phyloP scores from a whole-genome alignment of 202 grass and related monocot species.

The Carex arenaria region DNA sequence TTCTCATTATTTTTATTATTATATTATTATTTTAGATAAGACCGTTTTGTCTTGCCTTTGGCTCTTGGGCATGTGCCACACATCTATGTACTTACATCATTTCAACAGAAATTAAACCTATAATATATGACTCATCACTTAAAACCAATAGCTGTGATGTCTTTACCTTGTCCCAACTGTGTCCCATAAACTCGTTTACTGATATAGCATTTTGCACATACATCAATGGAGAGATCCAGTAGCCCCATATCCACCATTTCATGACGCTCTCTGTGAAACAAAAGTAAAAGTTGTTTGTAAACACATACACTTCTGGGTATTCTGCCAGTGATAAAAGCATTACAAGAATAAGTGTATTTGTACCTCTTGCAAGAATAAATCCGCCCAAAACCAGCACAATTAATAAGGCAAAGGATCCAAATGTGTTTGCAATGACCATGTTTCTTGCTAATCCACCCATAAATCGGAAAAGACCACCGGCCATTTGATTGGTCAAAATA shows the following conservation, averaged over 20 bases:
- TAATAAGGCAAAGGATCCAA: constrained; percentile 56
- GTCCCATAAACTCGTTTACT: constrained; percentile 58
- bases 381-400: constrained; percentile 55
- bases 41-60: not conserved
- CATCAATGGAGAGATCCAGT: constrained; percentile 74
- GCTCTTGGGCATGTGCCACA: not conserved
- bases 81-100: not conserved
- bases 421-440: constrained; percentile 69
- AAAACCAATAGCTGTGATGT: not conserved
- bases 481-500: constrained; percentile 55
- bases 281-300: constrained; percentile 1
- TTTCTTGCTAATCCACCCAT: constrained; percentile 47
- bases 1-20: too few species aligned
- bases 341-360: not conserved
- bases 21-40: too few species aligned
- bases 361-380: constrained; percentile 71
- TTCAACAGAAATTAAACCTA: not conserved
- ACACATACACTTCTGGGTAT: not conserved
- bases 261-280: constrained; percentile 37
- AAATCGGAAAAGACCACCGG: constrained; percentile 47
- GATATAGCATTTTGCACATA: constrained; percentile 72
- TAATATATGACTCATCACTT: not conserved
- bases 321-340: not conserved
- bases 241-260: constrained; percentile 84
- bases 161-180: constrained; percentile 61